Evolutionary conservation across 148 eudicot species (phyloP), one percentile per base, ranked within the genome.

Genomic region (Chenopodium quinoa): DNA sequence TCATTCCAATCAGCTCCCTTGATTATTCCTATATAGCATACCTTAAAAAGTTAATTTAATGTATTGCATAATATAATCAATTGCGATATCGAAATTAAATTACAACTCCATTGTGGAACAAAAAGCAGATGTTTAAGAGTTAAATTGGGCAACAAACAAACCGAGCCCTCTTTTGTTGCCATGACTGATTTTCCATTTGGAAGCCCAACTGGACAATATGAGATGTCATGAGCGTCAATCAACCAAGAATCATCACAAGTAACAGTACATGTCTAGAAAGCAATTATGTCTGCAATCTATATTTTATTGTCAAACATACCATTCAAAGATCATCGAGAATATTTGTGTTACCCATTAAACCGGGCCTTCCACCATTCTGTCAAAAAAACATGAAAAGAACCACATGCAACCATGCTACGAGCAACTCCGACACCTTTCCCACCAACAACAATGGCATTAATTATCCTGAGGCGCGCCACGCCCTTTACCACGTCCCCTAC

Each of bases 1-100:
- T 47, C 46, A 2, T 37, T 29, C 75, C 75, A 71, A 71, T 71
- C 75, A 37, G 31, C 76, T 46, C 76, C 60, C 76, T 73, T 58
- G 76, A 25, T 48, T 14, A 65, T 65, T 56, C 78, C 79, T 60
- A 7, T 14, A 76, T 34, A 60, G 3, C 14, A 60, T 69, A 76
- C 0, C 3, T 16, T 16, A 9, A 32, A 7, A 22, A 12, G 47
- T n/a, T 76, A 46, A 60, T 17, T 32, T 32, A 56, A 31, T 37
- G 34, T 44, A 76, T 17, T 76, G 62, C 7, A 20, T 34, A 2
- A 5, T 17, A 76, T 76, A 19, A 63, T 17, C 9, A 60, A 7
- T 60, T 76, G 79, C 12, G 52, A 75, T 2, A 54, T 65, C 19
- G 66, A 75, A 16, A 75, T 56, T 14, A 54, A 32, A 75, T 75